Evolutionary conservation across 192 early-diverging fungal species (phyloP), one percentile per base, ranked within the genome.

Genomic region (Gamsiella multidivaricata): DNA sequence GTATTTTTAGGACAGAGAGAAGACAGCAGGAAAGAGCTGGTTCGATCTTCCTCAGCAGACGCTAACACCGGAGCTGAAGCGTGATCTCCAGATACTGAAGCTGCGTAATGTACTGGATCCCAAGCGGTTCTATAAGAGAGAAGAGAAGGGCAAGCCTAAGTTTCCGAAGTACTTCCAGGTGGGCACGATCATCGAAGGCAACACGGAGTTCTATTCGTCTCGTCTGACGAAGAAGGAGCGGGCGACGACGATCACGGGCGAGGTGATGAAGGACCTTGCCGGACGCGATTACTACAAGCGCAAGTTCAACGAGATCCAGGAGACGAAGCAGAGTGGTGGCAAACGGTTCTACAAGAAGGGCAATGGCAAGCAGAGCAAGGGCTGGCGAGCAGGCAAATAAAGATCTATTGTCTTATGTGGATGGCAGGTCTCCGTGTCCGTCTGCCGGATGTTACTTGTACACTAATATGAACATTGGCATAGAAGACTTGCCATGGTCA

Each of bases 111-210:
- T 93, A 3, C 76, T 99, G 12, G 96, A 99, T 80, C 94, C 94
- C 18, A 98, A 96, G 80, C 87, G 92, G 31, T 93, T 94, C 66
- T 98, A 96, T 70, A 97, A 96, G 61, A 91, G 92, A 57, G 86
- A 86, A 50, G 90, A 89, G 36, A 86, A 87, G 52, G 42, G 74
- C 45, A 74, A 80, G 3, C 70, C 82, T 22, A 85, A 86, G 20
- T 67, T 91, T 15, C 96, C 97, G 31, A 97, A 94, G 69, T 94
- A 93, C 75, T 97, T 99, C 86, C 94, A 98, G 71, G 85, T 95
- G 34, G 97, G 96, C n/a, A 97, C 94, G 0, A 85, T 99, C 26
- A 79, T 98, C 12, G 93, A 95, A 55, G 93, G 91, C 9, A 88
- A 93, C 23, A 90, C 92, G 2, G 96, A 98, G 65, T 96, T 93